These are phyloP conservation scores for Talaromyces sp. DNA, from an alignment of 2,329 filamentous ascomycete genomes.

Conservation along the genomic window DNA sequence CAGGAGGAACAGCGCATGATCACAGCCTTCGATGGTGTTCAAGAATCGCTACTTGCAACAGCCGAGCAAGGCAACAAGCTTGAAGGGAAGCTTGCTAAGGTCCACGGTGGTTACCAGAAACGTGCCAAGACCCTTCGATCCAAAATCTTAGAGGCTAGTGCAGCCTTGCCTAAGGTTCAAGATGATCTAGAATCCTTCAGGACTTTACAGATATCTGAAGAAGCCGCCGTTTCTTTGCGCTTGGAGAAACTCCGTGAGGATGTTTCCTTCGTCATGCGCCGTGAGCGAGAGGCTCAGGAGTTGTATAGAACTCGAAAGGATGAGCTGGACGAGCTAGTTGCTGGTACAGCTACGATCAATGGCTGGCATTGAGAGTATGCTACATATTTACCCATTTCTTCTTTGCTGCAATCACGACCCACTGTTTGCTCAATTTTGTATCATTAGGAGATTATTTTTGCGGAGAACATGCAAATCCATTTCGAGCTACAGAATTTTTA, in stretches of 20 bases:
- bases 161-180: constrained; percentile 72
- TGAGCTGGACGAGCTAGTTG: constrained; percentile 68
- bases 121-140: constrained; percentile 77
- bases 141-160: constrained; percentile 76
- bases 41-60: constrained; percentile 70
- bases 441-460: constrained; percentile 18
- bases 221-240: constrained; percentile 71
- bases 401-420: constrained; percentile 15
- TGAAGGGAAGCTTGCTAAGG: constrained; percentile 87
- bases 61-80: constrained; percentile 83
- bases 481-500: not conserved
- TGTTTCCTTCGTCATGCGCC: constrained; percentile 74
- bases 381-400: not conserved
- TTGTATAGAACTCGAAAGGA: constrained; percentile 74
- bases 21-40: constrained; percentile 73
- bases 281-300: constrained; percentile 91
- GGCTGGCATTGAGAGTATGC: constrained; percentile 38
- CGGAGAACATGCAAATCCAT: constrained; percentile 12
- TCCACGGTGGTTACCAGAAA: constrained; percentile 87
- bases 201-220: constrained; percentile 76
- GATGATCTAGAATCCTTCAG: constrained; percentile 73
- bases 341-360: constrained; percentile 38
- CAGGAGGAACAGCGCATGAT: constrained; percentile 62
- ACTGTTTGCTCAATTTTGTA: constrained; percentile 19
- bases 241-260: constrained; percentile 79